Conservation (phyloP, 805 yeast species). For the Tetrapisispora phaffii region DNA sequence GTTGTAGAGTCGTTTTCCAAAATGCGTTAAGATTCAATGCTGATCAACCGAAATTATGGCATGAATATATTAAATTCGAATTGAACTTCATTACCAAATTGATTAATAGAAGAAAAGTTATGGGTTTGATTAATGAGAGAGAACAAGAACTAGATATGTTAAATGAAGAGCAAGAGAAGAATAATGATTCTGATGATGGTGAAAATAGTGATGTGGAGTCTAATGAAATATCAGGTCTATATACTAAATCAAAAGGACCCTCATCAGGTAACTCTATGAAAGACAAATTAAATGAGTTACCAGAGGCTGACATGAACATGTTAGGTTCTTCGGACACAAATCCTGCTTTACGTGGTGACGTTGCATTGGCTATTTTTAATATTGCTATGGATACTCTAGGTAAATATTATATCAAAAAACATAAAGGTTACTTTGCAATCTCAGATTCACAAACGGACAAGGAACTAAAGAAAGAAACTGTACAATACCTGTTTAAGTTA, state of each 20-base stretch:
- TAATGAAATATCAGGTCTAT: constrained; percentile 17
- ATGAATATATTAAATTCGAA: constrained; percentile 80
- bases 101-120: constrained; percentile 69
- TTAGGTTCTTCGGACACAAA: constrained; percentile 79
- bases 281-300: constrained; percentile 58
- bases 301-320: constrained; percentile 79
- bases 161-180: constrained; percentile 25
- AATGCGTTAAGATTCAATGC: constrained; percentile 76
- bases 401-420: constrained; percentile 23
- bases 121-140: constrained; percentile 67
- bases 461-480: constrained; percentile 18
- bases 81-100: constrained; percentile 75
- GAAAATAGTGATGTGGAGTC: constrained; percentile 2
- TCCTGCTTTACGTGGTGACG: constrained; percentile 68
- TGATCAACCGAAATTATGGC: constrained; percentile 65
- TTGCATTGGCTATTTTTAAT: constrained; percentile 63
- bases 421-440: constrained; percentile 26
- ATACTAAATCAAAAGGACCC: constrained; percentile 33
- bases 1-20: constrained; percentile 80
- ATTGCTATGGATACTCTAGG: constrained; percentile 45
- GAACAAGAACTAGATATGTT: constrained; percentile 49
- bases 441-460: constrained; percentile 29
- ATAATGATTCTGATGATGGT: constrained; percentile 29
- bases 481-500: constrained; percentile 32
- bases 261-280: constrained; percentile 46